Conservation (phyloP, 768 basidiomycete species). For the Leccinum rimulosum region DNA sequence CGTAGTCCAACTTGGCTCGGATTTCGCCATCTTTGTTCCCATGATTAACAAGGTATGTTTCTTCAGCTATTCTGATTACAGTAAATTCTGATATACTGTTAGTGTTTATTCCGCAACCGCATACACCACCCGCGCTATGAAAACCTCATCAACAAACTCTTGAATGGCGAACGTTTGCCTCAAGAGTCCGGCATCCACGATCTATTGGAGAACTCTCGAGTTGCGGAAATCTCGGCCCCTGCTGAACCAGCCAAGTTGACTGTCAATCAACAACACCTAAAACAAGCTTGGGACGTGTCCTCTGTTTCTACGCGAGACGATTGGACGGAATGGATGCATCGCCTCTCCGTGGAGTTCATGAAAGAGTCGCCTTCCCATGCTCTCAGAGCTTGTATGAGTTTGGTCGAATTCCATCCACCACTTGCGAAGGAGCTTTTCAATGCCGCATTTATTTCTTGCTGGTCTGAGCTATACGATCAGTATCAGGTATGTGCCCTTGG, state of each 20-base stretch:
- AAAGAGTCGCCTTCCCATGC: slow-evolving; percentile 98
- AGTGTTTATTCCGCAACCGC: slow-evolving; percentile 76
- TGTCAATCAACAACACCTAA: slow-evolving; percentile 96
- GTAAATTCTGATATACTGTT: slow-evolving; percentile 3
- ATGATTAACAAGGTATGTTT: slow-evolving; percentile 85
- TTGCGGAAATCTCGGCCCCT: slow-evolving; percentile 74
- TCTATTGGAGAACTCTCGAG: slow-evolving; percentile 60
- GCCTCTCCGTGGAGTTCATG: slow-evolving; percentile 92
- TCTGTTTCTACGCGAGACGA: slow-evolving; percentile 76
- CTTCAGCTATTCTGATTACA: not conserved
- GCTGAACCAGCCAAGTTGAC: slow-evolving; percentile 86
- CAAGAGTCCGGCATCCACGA: slow-evolving; percentile 79
- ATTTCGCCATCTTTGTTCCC: slow-evolving; percentile 97
- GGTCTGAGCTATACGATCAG: slow-evolving; percentile 92
- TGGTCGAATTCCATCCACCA: slow-evolving; percentile 89
- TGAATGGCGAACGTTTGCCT: slow-evolving; percentile 89
- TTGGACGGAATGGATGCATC: slow-evolving; percentile 95
- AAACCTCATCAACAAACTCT: slow-evolving; percentile 78
- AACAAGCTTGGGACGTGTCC: slow-evolving; percentile 93
- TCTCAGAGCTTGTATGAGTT: slow-evolving; percentile 91
- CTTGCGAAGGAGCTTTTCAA: slow-evolving; percentile 95
- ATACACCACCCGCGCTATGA: slow-evolving; percentile 86
- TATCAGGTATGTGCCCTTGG: slow-evolving; percentile 67
- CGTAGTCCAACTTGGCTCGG: slow-evolving; percentile 89
- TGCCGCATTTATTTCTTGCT: slow-evolving; percentile 96